phyloP scores from a whole-genome alignment of 2,329 filamentous ascomycete species.

The Exophiala sp. region DNA sequence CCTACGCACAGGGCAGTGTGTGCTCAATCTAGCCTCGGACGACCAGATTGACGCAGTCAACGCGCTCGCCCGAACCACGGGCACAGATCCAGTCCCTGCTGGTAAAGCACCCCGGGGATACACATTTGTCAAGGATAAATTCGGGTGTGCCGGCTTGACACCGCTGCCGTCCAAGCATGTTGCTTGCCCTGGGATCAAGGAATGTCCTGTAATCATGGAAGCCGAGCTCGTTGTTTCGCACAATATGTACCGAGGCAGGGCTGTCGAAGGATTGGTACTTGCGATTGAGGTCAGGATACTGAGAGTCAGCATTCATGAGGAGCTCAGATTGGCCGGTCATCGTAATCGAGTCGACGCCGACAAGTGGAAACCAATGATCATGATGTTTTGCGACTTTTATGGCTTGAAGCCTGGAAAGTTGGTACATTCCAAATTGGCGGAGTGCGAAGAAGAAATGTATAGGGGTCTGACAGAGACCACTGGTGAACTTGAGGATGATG shows the following conservation, averaged over 20 bases:
- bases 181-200: conserved; percentile 34
- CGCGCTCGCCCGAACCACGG: conserved; percentile 40
- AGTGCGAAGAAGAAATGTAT: conserved; percentile 21
- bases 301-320: conserved; percentile 34
- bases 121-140: conserved; percentile 41
- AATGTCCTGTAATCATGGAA: conserved; percentile 47
- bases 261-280: conserved; percentile 30
- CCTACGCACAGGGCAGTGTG: conserved; percentile 41
- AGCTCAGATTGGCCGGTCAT: conserved; percentile 37
- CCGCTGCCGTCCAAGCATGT: conserved; percentile 36
- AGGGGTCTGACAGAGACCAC: conserved; percentile 4
- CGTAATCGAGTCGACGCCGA: conserved; percentile 43
- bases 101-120: conserved; percentile 33
- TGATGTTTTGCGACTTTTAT: conserved; percentile 46
- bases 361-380: conserved; percentile 44
- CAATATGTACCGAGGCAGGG: conserved; percentile 35
- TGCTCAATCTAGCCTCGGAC: conserved; percentile 42
- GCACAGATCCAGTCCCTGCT: conserved; percentile 28
- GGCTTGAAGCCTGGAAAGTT: conserved; percentile 31
- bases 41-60: conserved; percentile 37
- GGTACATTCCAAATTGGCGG: conserved; percentile 14
- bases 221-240: conserved; percentile 35
- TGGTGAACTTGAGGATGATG: conserved; percentile 3
- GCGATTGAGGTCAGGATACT: conserved; percentile 40
- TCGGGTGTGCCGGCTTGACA: conserved; percentile 32